Percentiles rank a stretch among this genome's conserved stretches.
Conservation (phyloP, 192 early-diverging fungal species). For the Globomyces pollinis-pini region DNA sequence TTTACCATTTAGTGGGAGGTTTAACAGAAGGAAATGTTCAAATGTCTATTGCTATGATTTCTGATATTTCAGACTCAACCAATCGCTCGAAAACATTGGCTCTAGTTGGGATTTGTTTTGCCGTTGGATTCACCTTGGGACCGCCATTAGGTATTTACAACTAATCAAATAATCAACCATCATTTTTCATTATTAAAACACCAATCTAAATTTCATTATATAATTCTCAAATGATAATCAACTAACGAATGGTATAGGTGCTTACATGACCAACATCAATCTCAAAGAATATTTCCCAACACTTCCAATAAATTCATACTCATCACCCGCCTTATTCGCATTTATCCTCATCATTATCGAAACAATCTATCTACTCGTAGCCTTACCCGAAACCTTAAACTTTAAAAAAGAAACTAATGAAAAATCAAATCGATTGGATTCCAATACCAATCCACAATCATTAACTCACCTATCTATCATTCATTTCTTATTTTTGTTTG, state of each 20-base stretch:
- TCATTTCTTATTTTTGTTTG: constrained; percentile 83
- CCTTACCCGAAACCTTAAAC: constrained; percentile 68
- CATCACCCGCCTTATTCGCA: constrained; percentile 80
- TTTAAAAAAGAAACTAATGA: constrained; percentile 21
- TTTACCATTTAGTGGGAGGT: too few species aligned
- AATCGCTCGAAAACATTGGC: constrained; percentile 78
- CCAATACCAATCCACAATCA: neutral
- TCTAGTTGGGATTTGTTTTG: constrained; percentile 93
- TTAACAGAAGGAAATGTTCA: constrained; percentile 98
- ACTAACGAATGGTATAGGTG: too few species aligned
- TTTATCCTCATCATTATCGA: constrained; percentile 75
- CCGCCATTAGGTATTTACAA: constrained; percentile 63
- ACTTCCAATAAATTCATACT: constrained; percentile 66
- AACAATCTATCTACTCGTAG: constrained; percentile 63
- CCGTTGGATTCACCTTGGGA: constrained; percentile 90
- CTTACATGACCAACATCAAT: constrained; percentile 42
- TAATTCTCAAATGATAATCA: too few species aligned
- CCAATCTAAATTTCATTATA: too few species aligned
- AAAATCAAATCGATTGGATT: neutral
- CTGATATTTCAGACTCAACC: constrained; percentile 77
- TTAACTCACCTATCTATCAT: constrained; percentile 47
- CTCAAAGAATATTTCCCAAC: constrained; percentile 32
- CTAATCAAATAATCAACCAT: constrained; percentile 54
- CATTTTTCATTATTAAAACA: too few species aligned
- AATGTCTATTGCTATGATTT: constrained; percentile 89